Evolutionary conservation across 1,284 basidiomycete species (phyloP), one percentile per base, ranked within the genome.

Genomic region (Puccinia coronata): DNA sequence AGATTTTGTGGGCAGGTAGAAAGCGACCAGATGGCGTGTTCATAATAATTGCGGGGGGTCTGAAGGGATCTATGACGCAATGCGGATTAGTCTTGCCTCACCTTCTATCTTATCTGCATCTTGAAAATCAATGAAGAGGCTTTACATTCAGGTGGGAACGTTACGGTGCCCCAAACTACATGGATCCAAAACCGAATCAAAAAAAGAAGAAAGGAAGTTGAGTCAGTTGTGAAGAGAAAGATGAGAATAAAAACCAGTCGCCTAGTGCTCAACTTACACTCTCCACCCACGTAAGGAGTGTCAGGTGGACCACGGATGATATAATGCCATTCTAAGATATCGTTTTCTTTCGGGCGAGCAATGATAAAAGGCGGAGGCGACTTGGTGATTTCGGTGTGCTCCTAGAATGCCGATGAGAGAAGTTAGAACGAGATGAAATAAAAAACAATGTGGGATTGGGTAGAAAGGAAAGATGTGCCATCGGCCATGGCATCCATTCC

Each of bases 291-390:
- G 69, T 85, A 86, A 9, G 85, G 84, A 39, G 85, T 86, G 59
- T 84, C 85, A 36, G 85, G 84, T n/a, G 85, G 85, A 8, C 85
- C 85, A 16, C 85, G 84, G 12, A 86, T 82, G 75, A 86, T 85
- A 80, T 84, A 86, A 78, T 86, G 85, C 85, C 85, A 86, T 80
- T 86, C 85, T 5, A 86, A 83, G 36, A 86, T 83, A 82, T 86
- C 84, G 72, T 84, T 84, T 59, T 86, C 85, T 31, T 83, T 82
- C 12, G 85, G 85, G 23, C 85, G 83, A 14, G 85, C 85, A 59
- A 83, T 85, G 57, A 85, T 85, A 51, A 84, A 83, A 14, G 85
- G 85, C 28, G 85, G 85, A 59, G 85, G 84, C 34, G 86, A 85
- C 70, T 84, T 85, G 69, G 84, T 84, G 84, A 86, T 86, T 25